Evolutionary conservation across 371 early-diverging fungal genomes (phyloP), one percentile per base, ranked within the genome.

Genomic region (Apophysomyces sp.): DNA sequence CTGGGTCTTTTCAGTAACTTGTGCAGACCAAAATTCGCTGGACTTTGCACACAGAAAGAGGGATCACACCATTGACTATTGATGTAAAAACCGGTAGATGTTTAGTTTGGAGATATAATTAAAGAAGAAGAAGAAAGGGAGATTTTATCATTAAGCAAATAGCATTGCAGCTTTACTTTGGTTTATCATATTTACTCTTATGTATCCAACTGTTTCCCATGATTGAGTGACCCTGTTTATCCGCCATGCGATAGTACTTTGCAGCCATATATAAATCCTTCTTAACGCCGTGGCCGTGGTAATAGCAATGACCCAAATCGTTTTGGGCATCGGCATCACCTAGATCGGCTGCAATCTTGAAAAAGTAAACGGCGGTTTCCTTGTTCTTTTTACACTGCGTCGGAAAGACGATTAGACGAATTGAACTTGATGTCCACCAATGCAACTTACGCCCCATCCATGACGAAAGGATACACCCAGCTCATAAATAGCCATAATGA

Each of bases 381-480:
- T 92, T 91, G 75, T 87, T 84, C 64, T 88, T 92, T 28, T 83
- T 58, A 30, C 71, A 70, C 69, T 65, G 61, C 12, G 7, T 34
- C 12, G 7, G 41, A 53, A 39, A 52, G 12, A 29, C 7, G 28
- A 16, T 11, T 26, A 26, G 15, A 9, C 53, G 2, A 57, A 57
- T 8, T 21, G 29, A 51, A 31, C 15, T 30, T 28, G 44, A 58
- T 44, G n/a, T n/a, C n/a, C n/a, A n/a, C n/a, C n/a, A n/a, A n/a
- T n/a, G n/a, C n/a, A n/a, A 55, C 62, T 80, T 4, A 88, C 92
- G 34, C 95, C 96, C 96, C 96, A 96, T 18, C 96, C 96, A 60
- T 95, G 93, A 29, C 88, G 83, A 73, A 91, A 96, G 60, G 69
- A 69, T 3, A 91, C 81, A 7, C 90, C 93, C 11, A 96, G 80